Evolutionary conservation across 2,329 filamentous ascomycete genomes (phyloP), one percentile per base, ranked within the genome.

Genomic region (Aspergillus sclerotialis): DNA sequence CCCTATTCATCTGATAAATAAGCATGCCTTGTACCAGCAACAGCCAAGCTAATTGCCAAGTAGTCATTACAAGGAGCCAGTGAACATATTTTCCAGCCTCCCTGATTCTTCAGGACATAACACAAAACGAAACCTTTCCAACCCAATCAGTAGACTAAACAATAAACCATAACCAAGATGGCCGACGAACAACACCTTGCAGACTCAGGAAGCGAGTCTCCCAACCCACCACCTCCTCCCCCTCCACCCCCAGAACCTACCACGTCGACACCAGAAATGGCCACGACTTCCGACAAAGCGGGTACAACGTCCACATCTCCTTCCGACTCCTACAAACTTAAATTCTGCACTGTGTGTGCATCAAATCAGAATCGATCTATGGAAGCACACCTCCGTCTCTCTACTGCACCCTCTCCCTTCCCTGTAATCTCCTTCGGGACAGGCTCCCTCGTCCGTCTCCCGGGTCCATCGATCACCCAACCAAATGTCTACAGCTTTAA

Each of bases 281-380:
- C 53, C 54, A 12, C 50, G 58, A 19, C 55, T 56, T 41, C 45
- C 42, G 37, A 56, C 29, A 18, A 42, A 28, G 34, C 42, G 28
- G 25, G 39, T 31, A 30, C 43, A 34, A 37, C 45, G 16, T 25
- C 35, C 13, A 26, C 33, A 21, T 28, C 31, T 4, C 23, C 42
- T 67, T 69, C 74, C 16, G 68, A 68, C n/a, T 76, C 73, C 33
- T 94, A 81, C 73, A 94, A 92, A 65, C 75, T 98, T 42, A 93
- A 85, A 57, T 95, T 96, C 65, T 95, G 89, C 70, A 96, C 92
- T 3, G 90, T 98, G n/a, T 98, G 92, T 65, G 92, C 92, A 6
- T 94, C 88, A 54, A 98, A 98, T 54, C 88, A 98, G 63, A 98
- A 98, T 57, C 80, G 92, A 78, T 94, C 86, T n/a, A 96, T 98